Conservation (phyloP, 2,329 filamentous ascomycete genomes). For the Apiospora phragmitis region DNA sequence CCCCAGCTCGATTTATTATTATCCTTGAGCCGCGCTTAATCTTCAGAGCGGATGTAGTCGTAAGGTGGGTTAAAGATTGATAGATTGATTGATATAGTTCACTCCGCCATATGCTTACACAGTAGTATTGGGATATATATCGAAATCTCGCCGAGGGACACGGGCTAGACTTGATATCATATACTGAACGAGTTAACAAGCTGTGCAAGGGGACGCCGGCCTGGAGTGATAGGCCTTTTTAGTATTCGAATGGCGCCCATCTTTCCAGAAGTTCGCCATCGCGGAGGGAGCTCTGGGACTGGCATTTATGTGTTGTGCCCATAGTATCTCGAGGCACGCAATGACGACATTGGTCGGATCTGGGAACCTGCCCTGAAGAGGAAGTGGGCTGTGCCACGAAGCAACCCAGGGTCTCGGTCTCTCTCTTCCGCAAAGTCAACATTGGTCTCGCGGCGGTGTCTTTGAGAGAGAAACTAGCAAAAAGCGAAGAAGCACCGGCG, state of each 20-base stretch:
- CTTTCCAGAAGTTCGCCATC: conserved; percentile 24
- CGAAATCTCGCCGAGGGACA: background rate
- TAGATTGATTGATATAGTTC: background rate
- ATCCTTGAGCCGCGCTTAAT: conserved; percentile 3
- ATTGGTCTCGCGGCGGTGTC: background rate
- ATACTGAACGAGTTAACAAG: background rate
- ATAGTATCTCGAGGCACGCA: background rate
- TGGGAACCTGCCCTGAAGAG: background rate
- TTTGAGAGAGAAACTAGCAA: background rate
- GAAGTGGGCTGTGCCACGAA: conserved; percentile 6
- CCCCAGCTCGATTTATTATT: background rate
- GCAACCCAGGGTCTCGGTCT: background rate
- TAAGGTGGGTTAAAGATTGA: background rate
- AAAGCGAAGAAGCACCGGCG: background rate
- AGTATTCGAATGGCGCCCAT: conserved; percentile 24
- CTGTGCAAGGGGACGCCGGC: conserved; percentile 25
- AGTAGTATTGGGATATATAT: background rate
- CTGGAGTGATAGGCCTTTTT: conserved; percentile 21
- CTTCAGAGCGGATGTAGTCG: background rate
- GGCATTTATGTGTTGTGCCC: conserved; percentile 15
- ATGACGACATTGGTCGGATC: conserved; percentile 10
- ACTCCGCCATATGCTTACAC: conserved; percentile 9
- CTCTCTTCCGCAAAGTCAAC: background rate
- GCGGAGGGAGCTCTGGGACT: conserved; percentile 13
- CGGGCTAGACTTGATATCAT: background rate